Evolutionary conservation across 768 basidiomycete species (phyloP), one percentile per base, ranked within the genome.

Genomic region (Podaxis sp.): DNA sequence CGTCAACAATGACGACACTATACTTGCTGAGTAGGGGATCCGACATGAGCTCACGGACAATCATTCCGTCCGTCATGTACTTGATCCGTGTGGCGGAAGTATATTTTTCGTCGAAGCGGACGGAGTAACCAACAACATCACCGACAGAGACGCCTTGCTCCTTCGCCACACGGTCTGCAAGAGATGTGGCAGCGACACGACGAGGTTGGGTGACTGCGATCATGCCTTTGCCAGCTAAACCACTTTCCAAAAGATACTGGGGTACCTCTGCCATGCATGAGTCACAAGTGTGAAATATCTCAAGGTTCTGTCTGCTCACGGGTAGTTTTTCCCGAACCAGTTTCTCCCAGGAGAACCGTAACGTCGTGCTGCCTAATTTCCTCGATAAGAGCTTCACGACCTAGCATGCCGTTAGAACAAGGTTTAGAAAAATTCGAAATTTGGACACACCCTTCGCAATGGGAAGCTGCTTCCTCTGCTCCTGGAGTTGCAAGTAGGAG

Each of bases 1-100:
- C 97, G 68, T 99, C 97, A 48, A 99, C 88, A 61, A 99, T 82
- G 57, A 99, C 81, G 33, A 95, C 86, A 70, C 91, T 90, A 76
- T 99, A 99, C 62, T 82, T 82, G 58, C 86, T 87, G 51, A 99
- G 80, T 36, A 89, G 72, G 15, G 86, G 80, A 71, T 96, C 94
- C 48, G 84, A 85, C 64, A 96, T 82, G 55, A 96, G 84, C 80
- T 99, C 97, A 48, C 95, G 86, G 48, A 96, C 89, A 66, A 99
- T 88, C 92, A 99, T 98, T 65, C 97, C 97, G 69, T 99, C 97
- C 60, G 96, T 99, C 75, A 97, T 83, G 71, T 95, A 99, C 76
- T 98, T 99, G 76, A 99, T 91, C 53, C 88, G 84, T 3, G 97
- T 99, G 2, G 85, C 78, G 0, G 83, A 71, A 10, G 86, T 80